These are phyloP conservation scores for Wickerhamiella kurtzmanii DNA, from an alignment of 805 yeast species.

Conservation along the genomic window DNA sequence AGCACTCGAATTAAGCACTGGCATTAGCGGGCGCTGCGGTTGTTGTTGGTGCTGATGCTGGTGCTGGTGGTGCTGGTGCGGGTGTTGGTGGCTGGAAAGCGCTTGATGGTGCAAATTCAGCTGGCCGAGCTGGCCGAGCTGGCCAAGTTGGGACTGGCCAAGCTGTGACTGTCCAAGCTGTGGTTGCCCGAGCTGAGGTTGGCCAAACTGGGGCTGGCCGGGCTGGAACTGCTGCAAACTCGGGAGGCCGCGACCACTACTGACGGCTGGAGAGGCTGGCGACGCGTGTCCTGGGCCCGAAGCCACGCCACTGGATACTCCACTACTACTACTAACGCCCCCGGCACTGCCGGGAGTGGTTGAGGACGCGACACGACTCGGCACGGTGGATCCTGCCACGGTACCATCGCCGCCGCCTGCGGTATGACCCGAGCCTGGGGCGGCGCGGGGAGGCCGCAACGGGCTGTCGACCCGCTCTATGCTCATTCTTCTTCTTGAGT, in stretches of 20 bases:
- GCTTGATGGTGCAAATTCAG: too few relatives aligned
- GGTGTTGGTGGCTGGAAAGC: too few relatives aligned
- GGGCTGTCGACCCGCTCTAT: not conserved
- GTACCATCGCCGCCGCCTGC: not conserved
- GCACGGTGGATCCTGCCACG: not conserved
- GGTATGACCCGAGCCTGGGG: not conserved
- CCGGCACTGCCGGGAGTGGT: not conserved
- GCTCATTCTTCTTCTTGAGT: not conserved
- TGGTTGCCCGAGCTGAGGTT: too few relatives aligned
- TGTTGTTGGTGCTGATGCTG: not conserved
- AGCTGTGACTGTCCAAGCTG: too few relatives aligned
- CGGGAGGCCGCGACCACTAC: not conserved
- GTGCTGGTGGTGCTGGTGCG: not conserved
- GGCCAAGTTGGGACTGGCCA: not conserved
- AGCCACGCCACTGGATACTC: too few relatives aligned
- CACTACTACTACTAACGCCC: not conserved
- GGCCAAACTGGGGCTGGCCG: too few relatives aligned
- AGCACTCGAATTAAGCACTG: not conserved
- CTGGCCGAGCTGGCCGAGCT: not conserved
- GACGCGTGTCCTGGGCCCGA: not conserved
- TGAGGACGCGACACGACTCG: not conserved
- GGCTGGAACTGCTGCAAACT: not conserved
- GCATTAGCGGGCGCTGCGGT: not conserved
- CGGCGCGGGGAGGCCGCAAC: not conserved
- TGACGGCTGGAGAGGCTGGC: not conserved